phyloP scores from a whole-genome alignment of 2,329 filamentous ascomycete genomes.

The Cryphonectria radicalis region DNA sequence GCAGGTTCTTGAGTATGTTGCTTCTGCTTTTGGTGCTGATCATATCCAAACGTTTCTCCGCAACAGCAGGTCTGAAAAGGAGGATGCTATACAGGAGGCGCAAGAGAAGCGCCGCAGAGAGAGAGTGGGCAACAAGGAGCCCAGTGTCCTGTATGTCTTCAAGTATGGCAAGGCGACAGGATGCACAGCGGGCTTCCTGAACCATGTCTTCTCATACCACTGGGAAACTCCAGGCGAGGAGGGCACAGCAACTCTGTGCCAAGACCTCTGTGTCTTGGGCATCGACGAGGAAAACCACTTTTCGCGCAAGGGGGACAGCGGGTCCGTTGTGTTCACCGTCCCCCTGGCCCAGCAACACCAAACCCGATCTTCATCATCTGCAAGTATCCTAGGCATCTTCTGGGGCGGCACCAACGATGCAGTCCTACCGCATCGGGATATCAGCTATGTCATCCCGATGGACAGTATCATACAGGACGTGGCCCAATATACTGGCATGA shows the following conservation, averaged over 20 bases:
- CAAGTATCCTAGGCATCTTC: background rate
- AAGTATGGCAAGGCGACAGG: background rate
- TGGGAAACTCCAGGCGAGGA: background rate
- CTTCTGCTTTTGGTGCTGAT: background rate
- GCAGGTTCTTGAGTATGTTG: background rate
- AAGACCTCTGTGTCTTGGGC: background rate
- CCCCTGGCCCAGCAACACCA: background rate
- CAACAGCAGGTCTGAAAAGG: background rate
- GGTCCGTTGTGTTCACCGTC: background rate
- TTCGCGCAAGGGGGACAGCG: background rate
- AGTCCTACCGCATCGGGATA: background rate
- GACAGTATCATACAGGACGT: background rate
- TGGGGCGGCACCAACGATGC: background rate
- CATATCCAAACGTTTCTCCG: background rate
- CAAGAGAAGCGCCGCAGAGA: background rate
- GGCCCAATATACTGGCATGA: background rate
- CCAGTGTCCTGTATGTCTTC: background rate
- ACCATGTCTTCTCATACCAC: background rate
- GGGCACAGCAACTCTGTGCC: background rate
- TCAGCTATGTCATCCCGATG: background rate
- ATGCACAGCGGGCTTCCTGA: background rate
- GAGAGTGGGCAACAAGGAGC: background rate
- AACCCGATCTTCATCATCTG: background rate
- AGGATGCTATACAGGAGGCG: background rate
- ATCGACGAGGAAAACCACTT: background rate